These are phyloP conservation scores for Onygena corvina DNA, from an alignment of 2,329 filamentous ascomycete species.

Conservation along the genomic window DNA sequence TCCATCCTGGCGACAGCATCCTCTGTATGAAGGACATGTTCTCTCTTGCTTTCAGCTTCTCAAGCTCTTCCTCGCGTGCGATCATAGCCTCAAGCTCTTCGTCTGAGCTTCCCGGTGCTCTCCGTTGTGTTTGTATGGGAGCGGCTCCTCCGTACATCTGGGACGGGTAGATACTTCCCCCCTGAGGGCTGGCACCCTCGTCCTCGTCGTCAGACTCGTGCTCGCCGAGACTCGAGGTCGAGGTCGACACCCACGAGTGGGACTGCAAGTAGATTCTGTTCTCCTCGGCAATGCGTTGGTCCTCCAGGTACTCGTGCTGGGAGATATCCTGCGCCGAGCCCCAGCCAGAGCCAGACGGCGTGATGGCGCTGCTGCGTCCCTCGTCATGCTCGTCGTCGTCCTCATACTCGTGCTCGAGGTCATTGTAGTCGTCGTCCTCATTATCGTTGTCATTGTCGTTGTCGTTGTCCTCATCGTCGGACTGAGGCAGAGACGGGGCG, in stretches of 20 bases:
- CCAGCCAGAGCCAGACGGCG: conserved; percentile 1
- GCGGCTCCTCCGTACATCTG: no score
- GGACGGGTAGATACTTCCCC: not conserved
- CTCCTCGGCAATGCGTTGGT: not conserved
- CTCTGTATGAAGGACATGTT: no score
- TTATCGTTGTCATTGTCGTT: not conserved
- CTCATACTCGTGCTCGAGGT: conserved; percentile 1
- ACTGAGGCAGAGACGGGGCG: not conserved
- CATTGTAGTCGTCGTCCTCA: not conserved
- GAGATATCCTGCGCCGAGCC: not conserved
- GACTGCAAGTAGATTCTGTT: not conserved
- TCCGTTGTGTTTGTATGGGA: no score
- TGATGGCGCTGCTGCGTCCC: not conserved
- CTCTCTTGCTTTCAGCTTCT: not conserved
- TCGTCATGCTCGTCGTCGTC: not conserved
- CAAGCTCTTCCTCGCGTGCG: no score
- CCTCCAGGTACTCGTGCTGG: not conserved
- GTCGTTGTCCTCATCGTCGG: not conserved
- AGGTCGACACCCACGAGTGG: not conserved
- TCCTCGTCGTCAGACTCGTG: not conserved
- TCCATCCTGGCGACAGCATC: not conserved
- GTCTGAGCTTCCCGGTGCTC: no score
- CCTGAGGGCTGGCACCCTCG: no score
- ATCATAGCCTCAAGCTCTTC: no score
- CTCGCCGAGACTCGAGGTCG: not conserved